A percentile compares a stretch with the other conserved stretches of the same genome.
Conservation (phyloP, 2,329 filamentous ascomycete genomes). For the Rugonectria rugulosa region DNA sequence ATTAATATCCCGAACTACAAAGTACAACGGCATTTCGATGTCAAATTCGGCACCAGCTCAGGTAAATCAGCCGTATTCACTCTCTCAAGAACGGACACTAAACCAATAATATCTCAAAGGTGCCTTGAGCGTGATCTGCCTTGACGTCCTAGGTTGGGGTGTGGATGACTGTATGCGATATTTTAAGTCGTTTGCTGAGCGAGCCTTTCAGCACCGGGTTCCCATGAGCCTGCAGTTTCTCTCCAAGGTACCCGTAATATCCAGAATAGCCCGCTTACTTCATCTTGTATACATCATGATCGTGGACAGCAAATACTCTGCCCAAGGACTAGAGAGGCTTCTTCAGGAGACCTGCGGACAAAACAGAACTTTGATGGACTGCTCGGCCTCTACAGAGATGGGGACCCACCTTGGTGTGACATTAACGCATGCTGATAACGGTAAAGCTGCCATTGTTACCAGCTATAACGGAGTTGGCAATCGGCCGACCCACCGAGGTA, state of each 20-base stretch:
- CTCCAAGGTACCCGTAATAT: constrained; percentile 14
- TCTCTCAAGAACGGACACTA: not conserved
- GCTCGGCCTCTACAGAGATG: constrained; percentile 15
- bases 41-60: constrained; percentile 27
- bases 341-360: constrained; percentile 14
- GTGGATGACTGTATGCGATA: constrained; percentile 25
- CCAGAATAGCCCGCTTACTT: constrained; percentile 4
- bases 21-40: constrained; percentile 27
- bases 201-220: constrained; percentile 1
- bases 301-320: constrained; percentile 19
- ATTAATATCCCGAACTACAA: constrained; percentile 21
- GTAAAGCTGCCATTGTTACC: constrained; percentile 21
- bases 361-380: constrained; percentile 7
- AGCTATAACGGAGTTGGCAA: constrained; percentile 26
- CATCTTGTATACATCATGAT: constrained; percentile 8
- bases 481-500: not conserved
- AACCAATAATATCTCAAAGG: constrained; percentile 17
- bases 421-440: constrained; percentile 19
- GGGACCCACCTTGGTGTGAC: constrained; percentile 24
- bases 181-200: constrained; percentile 18
- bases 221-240: not conserved
- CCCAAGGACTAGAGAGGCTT: constrained; percentile 11
- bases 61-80: constrained; percentile 14
- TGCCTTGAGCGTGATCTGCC: constrained; percentile 21
- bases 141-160: constrained; percentile 24